Evolutionary conservation across 2,329 filamentous ascomycete genomes (phyloP).

Genomic region (Botrytis fabae): DNA sequence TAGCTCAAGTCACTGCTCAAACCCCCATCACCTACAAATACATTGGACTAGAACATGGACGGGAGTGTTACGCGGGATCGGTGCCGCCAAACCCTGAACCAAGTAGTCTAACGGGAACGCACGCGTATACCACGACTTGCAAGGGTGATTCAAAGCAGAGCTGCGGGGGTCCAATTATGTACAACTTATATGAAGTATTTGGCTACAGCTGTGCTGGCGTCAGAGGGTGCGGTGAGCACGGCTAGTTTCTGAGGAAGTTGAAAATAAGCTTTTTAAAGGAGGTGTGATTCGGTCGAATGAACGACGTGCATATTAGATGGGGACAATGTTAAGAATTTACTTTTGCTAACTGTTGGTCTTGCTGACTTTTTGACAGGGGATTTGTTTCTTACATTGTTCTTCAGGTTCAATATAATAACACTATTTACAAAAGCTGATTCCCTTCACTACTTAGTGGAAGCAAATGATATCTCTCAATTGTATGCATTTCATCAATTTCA

Average conservation of each 20-base stretch:
- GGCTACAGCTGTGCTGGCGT: conserved; percentile 25
- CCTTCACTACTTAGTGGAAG: not conserved
- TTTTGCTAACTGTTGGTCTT: not conserved
- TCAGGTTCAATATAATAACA: not conserved
- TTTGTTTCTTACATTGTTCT: not conserved
- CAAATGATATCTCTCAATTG: not conserved
- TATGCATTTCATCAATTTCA: not conserved
- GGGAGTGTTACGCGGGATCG: conserved; percentile 41
- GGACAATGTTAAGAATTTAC: not conserved
- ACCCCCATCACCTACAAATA: conserved; percentile 39
- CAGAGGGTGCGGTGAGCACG: conserved; percentile 10
- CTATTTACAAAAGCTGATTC: not conserved
- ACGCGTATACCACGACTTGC: conserved; percentile 28
- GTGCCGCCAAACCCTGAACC: conserved; percentile 28
- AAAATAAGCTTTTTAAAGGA: not conserved
- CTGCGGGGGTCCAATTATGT: conserved; percentile 42
- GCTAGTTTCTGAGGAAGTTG: not conserved
- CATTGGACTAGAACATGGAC: conserved; percentile 41
- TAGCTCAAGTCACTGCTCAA: conserved; percentile 35
- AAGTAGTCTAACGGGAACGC: conserved; percentile 25
- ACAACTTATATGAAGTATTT: conserved; percentile 40
- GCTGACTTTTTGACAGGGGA: not conserved
- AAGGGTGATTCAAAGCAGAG: conserved; percentile 31
- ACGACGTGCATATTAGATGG: not conserved
- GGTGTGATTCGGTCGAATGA: not conserved